These are phyloP conservation scores for Aspergillaceae sp. DNA, from an alignment of 2,329 filamentous ascomycete species.

Conservation along the genomic window DNA sequence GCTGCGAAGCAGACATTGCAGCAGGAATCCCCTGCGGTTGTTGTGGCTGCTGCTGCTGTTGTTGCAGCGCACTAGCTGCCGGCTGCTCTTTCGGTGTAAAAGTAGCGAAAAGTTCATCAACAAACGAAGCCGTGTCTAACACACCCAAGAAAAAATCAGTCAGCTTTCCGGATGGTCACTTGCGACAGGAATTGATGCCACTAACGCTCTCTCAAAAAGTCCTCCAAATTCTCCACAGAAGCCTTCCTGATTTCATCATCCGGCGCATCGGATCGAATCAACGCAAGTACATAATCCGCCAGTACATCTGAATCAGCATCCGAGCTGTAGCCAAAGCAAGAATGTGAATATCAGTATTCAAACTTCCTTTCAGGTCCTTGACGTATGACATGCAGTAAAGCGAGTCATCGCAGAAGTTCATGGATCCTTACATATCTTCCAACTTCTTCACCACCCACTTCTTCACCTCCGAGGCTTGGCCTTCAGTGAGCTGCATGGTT, in stretches of 20 bases:
- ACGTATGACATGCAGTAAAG: not conserved
- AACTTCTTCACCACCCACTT: constrained; percentile 51
- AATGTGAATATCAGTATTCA: not conserved
- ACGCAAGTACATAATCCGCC: constrained; percentile 53
- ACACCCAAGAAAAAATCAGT: constrained; percentile 6
- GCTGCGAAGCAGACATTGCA: constrained; percentile 11
- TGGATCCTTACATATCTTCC: constrained; percentile 45
- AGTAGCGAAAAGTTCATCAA: constrained; percentile 47
- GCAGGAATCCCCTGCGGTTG: constrained; percentile 14
- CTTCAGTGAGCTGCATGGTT: constrained; percentile 48
- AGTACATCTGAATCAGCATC: constrained; percentile 55
- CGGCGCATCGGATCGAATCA: constrained; percentile 48
- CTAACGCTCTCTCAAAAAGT: constrained; percentile 49
- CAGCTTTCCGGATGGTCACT: not conserved
- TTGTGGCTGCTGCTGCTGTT: constrained; percentile 8
- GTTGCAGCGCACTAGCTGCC: constrained; percentile 12
- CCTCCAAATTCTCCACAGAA: constrained; percentile 48
- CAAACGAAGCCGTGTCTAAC: constrained; percentile 45
- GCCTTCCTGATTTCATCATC: constrained; percentile 46
- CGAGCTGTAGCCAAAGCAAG: constrained; percentile 34
- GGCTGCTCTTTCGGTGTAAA: constrained; percentile 39
- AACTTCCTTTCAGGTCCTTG: not conserved
- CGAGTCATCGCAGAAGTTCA: not conserved
- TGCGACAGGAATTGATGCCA: constrained; percentile 3
- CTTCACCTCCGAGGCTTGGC: constrained; percentile 46